Percentiles rank a stretch among this genome's conserved stretches.
phyloP scores from a whole-genome alignment of 1,284 basidiomycete genomes.

The Boletus subluridellus region DNA sequence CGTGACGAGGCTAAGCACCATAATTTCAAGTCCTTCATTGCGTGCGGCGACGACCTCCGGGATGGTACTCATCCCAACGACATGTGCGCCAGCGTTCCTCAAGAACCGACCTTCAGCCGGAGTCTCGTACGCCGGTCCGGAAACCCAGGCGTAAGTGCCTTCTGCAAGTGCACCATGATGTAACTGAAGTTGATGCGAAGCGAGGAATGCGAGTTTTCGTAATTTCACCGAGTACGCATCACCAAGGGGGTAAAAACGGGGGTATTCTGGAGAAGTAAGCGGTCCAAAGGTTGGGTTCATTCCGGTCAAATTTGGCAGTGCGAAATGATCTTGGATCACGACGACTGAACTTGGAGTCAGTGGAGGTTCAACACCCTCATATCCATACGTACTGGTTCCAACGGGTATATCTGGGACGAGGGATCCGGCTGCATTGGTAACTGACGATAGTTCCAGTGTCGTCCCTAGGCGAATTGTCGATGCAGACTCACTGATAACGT shows the following conservation, averaged over 20 bases:
- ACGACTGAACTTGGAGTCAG: conserved; percentile 52
- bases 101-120: conserved; percentile 77
- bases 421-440: conserved; percentile 83
- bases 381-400: conserved; percentile 68
- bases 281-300: conserved; percentile 78
- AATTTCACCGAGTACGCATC: conserved; percentile 71
- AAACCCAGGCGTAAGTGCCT: conserved; percentile 83
- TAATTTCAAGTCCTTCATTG: conserved; percentile 68
- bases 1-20: conserved; percentile 78
- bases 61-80: conserved; percentile 89
- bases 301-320: conserved; percentile 72
- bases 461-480: background rate
- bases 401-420: conserved; percentile 68
- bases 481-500: conserved; percentile 62
- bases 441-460: conserved; percentile 38
- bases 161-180: conserved; percentile 54
- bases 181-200: conserved; percentile 56
- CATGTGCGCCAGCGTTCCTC: conserved; percentile 69
- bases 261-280: conserved; percentile 48
- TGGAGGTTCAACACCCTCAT: background rate
- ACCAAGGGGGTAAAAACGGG: conserved; percentile 76
- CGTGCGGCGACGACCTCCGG: conserved; percentile 82
- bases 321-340: conserved; percentile 77
- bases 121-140: conserved; percentile 82
- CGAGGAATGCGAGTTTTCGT: conserved; percentile 66